These are phyloP conservation scores for Helianthus tuberosus DNA, from an alignment of 129 eudicot genomes.

Conservation along the genomic window DNA sequence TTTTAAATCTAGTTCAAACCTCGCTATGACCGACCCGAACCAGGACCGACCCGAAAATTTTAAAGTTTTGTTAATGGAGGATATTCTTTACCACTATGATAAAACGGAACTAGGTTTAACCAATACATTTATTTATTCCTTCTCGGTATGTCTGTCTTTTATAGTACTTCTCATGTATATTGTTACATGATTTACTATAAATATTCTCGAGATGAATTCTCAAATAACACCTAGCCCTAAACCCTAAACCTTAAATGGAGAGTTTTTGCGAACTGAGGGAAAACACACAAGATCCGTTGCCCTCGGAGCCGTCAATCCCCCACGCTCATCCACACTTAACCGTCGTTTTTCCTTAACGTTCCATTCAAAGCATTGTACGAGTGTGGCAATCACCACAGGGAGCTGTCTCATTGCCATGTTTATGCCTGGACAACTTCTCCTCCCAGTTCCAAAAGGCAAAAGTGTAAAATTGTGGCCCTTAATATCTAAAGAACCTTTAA, in stretches of 20 bases:
- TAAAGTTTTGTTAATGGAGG: too few species aligned
- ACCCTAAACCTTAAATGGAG: neutral
- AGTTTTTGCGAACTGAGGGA: constrained; percentile 26
- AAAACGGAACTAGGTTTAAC: too few species aligned
- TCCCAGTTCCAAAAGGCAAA: constrained; percentile 62
- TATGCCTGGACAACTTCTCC: constrained; percentile 64
- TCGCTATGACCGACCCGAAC: too few species aligned
- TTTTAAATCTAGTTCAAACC: too few species aligned
- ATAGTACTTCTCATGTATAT: too few species aligned
- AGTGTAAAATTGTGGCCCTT: constrained; percentile 56
- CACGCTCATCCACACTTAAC: constrained; percentile 41
- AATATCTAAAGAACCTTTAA: constrained; percentile 34
- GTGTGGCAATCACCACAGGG: constrained; percentile 35
- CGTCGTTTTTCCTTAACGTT: constrained; percentile 17
- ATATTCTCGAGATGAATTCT: too few species aligned
- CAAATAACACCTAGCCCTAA: too few species aligned
- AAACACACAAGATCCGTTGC: constrained; percentile 48
- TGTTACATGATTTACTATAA: too few species aligned
- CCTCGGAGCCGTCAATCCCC: constrained; percentile 63
- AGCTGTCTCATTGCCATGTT: constrained; percentile 45
- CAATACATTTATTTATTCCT: too few species aligned
- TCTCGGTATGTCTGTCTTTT: too few species aligned
- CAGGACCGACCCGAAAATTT: too few species aligned
- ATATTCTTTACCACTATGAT: too few species aligned
- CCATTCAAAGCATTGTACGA: constrained; percentile 68